phyloP scores from a whole-genome alignment of 805 yeast species.

The Starmerella sp. region DNA sequence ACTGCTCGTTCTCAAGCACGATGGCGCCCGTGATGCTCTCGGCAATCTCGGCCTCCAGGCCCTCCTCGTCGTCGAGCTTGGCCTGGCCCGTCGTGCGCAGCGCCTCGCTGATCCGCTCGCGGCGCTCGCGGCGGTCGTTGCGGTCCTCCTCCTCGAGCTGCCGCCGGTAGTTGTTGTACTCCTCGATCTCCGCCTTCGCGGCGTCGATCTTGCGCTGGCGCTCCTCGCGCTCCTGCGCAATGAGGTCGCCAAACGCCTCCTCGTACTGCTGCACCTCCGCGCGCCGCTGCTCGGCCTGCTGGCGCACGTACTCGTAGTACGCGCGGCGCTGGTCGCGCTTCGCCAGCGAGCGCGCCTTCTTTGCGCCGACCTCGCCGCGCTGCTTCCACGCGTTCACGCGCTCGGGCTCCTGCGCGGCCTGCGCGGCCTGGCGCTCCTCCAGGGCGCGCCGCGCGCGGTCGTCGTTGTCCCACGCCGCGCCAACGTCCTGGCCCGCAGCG shows the following conservation, averaged over 20 bases:
- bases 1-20: constrained; percentile 18
- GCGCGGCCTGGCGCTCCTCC: constrained; percentile 17
- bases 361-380: constrained; percentile 26
- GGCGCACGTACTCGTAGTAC: constrained; percentile 28
- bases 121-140: constrained; percentile 11
- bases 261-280: constrained; percentile 22
- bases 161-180: constrained; percentile 17
- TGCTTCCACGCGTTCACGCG: constrained; percentile 22
- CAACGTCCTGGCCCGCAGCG: constrained; percentile 8
- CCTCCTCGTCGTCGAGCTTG: constrained; percentile 10
- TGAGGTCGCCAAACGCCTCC: constrained; percentile 27
- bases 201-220: constrained; percentile 20
- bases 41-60: constrained; percentile 17
- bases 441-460: constrained; percentile 19
- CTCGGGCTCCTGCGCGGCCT: constrained; percentile 14
- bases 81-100: constrained; percentile 19
- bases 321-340: constrained; percentile 27
- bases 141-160: constrained; percentile 20
- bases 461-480: constrained; percentile 14
- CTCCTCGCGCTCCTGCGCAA: constrained; percentile 25
- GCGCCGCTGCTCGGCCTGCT: constrained; percentile 25
- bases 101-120: constrained; percentile 11
- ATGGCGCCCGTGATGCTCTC: constrained; percentile 15
- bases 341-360: constrained; percentile 29
- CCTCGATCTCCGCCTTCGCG: constrained; percentile 20